Conservation (phyloP, 805 yeast genomes). For the Lipomyces orientalis region DNA sequence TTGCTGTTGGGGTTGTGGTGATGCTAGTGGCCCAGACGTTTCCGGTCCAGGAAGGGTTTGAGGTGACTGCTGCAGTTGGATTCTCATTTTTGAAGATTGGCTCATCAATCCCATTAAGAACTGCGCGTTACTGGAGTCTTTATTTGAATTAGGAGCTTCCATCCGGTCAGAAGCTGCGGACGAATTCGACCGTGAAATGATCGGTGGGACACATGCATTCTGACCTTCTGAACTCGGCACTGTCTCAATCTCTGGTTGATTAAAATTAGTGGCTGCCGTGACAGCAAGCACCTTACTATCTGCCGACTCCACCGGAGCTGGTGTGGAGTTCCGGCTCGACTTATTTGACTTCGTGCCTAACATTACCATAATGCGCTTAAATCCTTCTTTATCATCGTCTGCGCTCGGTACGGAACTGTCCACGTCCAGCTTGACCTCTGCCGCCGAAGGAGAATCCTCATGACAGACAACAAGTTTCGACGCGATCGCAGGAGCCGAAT, state of each 20-base stretch:
- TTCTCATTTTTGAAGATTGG: slow-evolving; percentile 19
- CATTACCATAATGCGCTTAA: slow-evolving; percentile 44
- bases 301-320: not conserved
- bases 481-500: not conserved
- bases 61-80: slow-evolving; percentile 3
- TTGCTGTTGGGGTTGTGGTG: not conserved
- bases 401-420: not conserved
- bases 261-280: not conserved
- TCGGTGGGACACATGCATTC: not conserved
- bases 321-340: slow-evolving; percentile 10
- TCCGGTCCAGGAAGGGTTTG: slow-evolving; percentile 1
- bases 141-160: not conserved
- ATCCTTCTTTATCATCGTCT: slow-evolving; percentile 43
- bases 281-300: not conserved
- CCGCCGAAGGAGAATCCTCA: not conserved
- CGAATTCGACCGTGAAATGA: not conserved
- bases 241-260: not conserved
- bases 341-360: slow-evolving; percentile 34
- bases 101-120: slow-evolving; percentile 34
- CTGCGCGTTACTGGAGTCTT: slow-evolving; percentile 17
- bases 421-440: not conserved
- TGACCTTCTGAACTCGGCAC: not conserved
- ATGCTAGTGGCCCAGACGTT: not conserved
- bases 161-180: not conserved
- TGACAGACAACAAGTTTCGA: not conserved